Conservation (phyloP, 176 grass and related monocot genomes). For the Carex scoparia region DNA sequence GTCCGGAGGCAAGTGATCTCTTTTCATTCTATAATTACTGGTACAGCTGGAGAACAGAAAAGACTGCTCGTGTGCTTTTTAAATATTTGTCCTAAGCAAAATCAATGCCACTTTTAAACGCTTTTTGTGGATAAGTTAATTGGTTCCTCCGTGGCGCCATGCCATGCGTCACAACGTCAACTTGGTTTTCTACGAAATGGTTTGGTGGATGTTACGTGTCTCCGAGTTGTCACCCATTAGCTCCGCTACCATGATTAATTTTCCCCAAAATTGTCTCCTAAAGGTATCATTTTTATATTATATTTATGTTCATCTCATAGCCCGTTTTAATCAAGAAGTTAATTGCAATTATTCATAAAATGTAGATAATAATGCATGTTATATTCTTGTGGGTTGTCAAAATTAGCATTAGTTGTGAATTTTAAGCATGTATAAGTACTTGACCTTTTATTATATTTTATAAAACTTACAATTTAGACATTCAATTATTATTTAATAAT, state of each 20-base stretch:
- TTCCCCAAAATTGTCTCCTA: not conserved
- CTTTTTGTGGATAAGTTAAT: not conserved
- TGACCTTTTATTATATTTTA: too few relatives aligned
- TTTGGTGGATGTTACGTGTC: not conserved
- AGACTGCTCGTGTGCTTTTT: not conserved
- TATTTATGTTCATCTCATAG: not conserved
- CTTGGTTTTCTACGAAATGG: not conserved
- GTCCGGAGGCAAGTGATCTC: too few relatives aligned
- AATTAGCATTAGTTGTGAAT: not conserved
- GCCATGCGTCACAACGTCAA: not conserved
- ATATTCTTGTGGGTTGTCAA: not conserved
- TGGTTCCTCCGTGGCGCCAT: not conserved
- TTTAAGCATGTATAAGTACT: not conserved
- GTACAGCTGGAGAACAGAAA: not conserved
- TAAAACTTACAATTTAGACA: too few relatives aligned
- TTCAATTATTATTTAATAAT: too few relatives aligned
- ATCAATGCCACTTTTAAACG: not conserved
- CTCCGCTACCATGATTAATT: not conserved
- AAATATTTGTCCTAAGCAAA: not conserved
- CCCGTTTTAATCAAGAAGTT: too few relatives aligned
- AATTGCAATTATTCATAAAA: not conserved
- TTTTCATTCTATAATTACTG: not conserved
- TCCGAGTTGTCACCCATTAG: not conserved
- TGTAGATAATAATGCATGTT: not conserved
- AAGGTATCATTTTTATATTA: not conserved